phyloP scores from a whole-genome alignment of 140 eudicot species.

The Cichorium intybus region DNA sequence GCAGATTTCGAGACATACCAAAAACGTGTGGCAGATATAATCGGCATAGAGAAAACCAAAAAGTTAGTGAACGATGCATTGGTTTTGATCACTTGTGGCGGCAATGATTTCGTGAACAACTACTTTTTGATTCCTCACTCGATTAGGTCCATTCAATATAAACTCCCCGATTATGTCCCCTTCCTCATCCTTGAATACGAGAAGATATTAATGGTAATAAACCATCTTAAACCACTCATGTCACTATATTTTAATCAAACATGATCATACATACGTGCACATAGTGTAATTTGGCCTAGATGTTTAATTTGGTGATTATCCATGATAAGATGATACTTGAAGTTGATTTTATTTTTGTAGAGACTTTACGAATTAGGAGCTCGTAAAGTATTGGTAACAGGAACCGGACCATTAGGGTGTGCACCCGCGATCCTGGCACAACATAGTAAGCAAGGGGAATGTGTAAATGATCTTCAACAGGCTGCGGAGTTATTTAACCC shows the following conservation, averaged over 20 bases:
- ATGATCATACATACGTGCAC: background rate
- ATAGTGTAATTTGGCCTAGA: background rate
- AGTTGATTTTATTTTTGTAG: conserved; percentile 29
- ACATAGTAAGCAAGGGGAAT: conserved; percentile 48
- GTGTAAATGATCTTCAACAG: conserved; percentile 54
- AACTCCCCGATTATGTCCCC: conserved; percentile 40
- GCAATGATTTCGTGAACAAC: conserved; percentile 83
- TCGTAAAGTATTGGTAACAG: conserved; percentile 67
- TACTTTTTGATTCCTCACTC: conserved; percentile 57
- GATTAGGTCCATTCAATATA: conserved; percentile 38
- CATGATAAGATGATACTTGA: background rate
- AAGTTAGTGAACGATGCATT: conserved; percentile 49
- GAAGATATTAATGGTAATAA: conserved; percentile 49
- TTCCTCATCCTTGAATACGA: conserved; percentile 57
- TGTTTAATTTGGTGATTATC: background rate
- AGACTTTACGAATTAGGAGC: conserved; percentile 69
- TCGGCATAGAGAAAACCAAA: conserved; percentile 39
- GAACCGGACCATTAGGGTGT: conserved; percentile 81
- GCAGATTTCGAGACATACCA: conserved; percentile 44
- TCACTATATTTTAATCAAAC: background rate
- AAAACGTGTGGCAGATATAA: conserved; percentile 30
- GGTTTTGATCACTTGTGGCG: conserved; percentile 57
- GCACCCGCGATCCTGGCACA: conserved; percentile 61
- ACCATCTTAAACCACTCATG: no score
- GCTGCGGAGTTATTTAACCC: conserved; percentile 60